Conservation (phyloP, 441 rosid species). For the Omphalea diandra region DNA sequence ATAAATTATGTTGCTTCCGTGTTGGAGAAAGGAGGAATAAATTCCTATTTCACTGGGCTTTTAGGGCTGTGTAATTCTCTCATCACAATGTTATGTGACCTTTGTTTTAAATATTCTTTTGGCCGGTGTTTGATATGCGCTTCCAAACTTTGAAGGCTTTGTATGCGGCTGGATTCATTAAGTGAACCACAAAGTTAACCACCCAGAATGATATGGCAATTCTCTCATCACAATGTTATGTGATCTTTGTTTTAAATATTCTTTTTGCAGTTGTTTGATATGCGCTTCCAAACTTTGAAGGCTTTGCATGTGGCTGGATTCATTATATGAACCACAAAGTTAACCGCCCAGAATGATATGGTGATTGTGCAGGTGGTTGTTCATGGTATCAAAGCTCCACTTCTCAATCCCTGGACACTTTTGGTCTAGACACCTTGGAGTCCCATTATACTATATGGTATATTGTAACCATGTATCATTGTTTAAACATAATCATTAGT, state of each 20-base stretch:
- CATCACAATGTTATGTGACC: neutral
- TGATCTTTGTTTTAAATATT: neutral
- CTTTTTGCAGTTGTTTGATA: neutral
- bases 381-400: neutral
- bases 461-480: no score
- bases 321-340: neutral
- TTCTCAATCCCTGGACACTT: neutral
- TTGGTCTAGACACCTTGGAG: neutral
- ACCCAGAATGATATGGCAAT: no score
- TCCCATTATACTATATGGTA: no score
- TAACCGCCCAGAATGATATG: slow-evolving; percentile 4
- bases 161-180: no score
- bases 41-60: neutral
- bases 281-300: neutral
- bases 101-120: neutral
- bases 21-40: neutral
- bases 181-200: neutral
- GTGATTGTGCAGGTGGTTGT: neutral
- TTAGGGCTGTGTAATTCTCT: neutral
- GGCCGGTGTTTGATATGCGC: neutral
- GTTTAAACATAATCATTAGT: no score
- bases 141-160: neutral
- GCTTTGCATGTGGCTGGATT: neutral
- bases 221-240: neutral
- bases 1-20: neutral